Evolutionary conservation across 2,329 filamentous ascomycete species (phyloP).

Genomic region (Allantophomopsis cytisporea): DNA sequence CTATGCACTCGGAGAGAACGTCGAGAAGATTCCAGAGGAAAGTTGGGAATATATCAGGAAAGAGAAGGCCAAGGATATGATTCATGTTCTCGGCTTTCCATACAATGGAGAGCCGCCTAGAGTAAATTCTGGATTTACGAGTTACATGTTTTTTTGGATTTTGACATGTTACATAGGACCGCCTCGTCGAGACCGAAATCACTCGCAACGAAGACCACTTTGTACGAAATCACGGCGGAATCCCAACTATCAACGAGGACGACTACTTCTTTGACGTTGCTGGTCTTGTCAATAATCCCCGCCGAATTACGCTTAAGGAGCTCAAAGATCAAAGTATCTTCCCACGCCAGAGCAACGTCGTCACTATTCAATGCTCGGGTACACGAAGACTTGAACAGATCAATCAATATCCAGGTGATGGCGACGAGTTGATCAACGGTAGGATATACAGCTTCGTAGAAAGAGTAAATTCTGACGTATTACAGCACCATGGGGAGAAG

Average conservation of each 20-base stretch:
- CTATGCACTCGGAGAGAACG: slow-evolving; percentile 31
- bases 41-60: slow-evolving; percentile 39
- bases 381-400: slow-evolving; percentile 60
- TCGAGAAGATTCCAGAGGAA: slow-evolving; percentile 36
- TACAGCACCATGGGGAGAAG: slow-evolving; percentile 43
- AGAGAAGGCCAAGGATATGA: slow-evolving; percentile 46
- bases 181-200: slow-evolving; percentile 38
- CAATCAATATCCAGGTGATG: slow-evolving; percentile 47
- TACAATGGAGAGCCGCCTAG: slow-evolving; percentile 50
- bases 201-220: slow-evolving; percentile 52
- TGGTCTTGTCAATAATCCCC: slow-evolving; percentile 9
- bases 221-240: slow-evolving; percentile 59
- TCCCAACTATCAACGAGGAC: slow-evolving; percentile 48
- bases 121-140: slow-evolving; percentile 5
- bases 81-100: slow-evolving; percentile 47
- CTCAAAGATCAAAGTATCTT: slow-evolving; percentile 10
- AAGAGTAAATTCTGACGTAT: background rate
- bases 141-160: background rate
- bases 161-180: slow-evolving; percentile 17
- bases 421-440: slow-evolving; percentile 40
- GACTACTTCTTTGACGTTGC: slow-evolving; percentile 20
- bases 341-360: slow-evolving; percentile 24
- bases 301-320: slow-evolving; percentile 7
- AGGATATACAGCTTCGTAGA: slow-evolving; percentile 8
- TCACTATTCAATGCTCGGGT: slow-evolving; percentile 55